Conservation (phyloP, 345 rosid species). For the Gossypium anomalum region DNA sequence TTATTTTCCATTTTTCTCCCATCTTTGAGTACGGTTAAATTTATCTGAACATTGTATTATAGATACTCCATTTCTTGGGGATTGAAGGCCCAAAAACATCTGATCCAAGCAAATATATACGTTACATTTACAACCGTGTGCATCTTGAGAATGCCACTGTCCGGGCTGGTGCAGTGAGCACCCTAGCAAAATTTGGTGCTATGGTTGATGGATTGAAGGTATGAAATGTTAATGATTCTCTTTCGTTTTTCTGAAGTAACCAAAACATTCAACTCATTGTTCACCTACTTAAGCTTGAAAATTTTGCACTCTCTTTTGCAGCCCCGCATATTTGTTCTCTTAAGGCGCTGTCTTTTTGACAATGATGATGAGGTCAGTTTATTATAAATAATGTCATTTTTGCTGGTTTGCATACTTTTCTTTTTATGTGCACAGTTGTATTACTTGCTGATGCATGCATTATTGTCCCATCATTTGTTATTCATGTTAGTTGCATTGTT, state of each 20-base stretch:
- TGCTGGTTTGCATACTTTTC: not conserved
- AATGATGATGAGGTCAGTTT: slow-evolving; percentile 92
- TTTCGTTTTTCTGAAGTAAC: not conserved
- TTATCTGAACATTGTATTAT: slow-evolving; percentile 11
- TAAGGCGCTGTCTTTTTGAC: slow-evolving; percentile 90
- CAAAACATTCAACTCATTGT: not conserved
- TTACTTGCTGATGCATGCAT: too few species aligned
- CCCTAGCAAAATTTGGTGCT: slow-evolving; percentile 94
- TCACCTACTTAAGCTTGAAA: slow-evolving; percentile 6
- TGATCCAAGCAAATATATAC: slow-evolving; percentile 92
- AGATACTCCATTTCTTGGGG: slow-evolving; percentile 98
- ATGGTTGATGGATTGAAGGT: slow-evolving; percentile 91
- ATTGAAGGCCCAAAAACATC: slow-evolving; percentile 92
- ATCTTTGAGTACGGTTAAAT: not conserved
- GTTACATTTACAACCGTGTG: slow-evolving; percentile 93
- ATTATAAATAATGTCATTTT: not conserved
- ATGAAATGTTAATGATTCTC: slow-evolving; percentile 4
- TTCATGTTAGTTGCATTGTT: slow-evolving; percentile 7
- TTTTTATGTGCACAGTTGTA: not conserved
- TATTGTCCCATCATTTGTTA: not conserved
- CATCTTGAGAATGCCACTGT: slow-evolving; percentile 99
- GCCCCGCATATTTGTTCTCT: slow-evolving; percentile 79
- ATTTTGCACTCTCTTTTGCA: slow-evolving; percentile 30
- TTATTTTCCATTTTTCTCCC: not conserved
- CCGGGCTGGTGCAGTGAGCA: slow-evolving; percentile 93